Conservation (phyloP, 2,329 filamentous ascomycete species). For the Xylariaceae sp. region DNA sequence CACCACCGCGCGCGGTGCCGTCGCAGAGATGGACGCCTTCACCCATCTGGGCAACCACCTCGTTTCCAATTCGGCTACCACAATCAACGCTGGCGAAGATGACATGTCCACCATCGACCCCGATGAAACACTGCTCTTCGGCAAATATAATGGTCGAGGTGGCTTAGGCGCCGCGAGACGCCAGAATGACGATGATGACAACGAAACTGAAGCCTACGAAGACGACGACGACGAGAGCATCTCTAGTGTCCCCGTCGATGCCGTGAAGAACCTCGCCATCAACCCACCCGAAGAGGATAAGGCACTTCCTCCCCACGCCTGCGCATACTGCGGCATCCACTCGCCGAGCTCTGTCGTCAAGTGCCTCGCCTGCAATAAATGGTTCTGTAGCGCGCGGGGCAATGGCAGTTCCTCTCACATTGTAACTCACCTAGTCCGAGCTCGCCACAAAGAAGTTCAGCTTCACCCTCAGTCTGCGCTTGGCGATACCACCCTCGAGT, state of each 20-base stretch:
- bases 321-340: slow-evolving; percentile 97
- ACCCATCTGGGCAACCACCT: slow-evolving; percentile 83
- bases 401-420: slow-evolving; percentile 97
- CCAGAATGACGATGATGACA: slow-evolving; percentile 82
- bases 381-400: slow-evolving; percentile 97
- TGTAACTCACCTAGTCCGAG: slow-evolving; percentile 94
- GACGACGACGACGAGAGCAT: slow-evolving; percentile 75
- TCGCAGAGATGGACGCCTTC: slow-evolving; percentile 77
- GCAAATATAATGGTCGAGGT: slow-evolving; percentile 58
- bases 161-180: slow-evolving; percentile 49
- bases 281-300: slow-evolving; percentile 69
- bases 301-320: slow-evolving; percentile 89
- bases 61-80: slow-evolving; percentile 76
- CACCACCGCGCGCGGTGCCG: slow-evolving; percentile 29
- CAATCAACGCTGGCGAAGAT: slow-evolving; percentile 84
- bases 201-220: slow-evolving; percentile 76
- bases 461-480: slow-evolving; percentile 89
- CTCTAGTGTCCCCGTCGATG: slow-evolving; percentile 76
- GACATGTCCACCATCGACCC: slow-evolving; percentile 65
- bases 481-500: slow-evolving; percentile 94
- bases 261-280: slow-evolving; percentile 60
- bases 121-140: slow-evolving; percentile 77
- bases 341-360: slow-evolving; percentile 94
- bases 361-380: slow-evolving; percentile 92
- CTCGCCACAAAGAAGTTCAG: slow-evolving; percentile 97